phyloP scores from a whole-genome alignment of 257 asterid species.

The Buddleja alternifolia region DNA sequence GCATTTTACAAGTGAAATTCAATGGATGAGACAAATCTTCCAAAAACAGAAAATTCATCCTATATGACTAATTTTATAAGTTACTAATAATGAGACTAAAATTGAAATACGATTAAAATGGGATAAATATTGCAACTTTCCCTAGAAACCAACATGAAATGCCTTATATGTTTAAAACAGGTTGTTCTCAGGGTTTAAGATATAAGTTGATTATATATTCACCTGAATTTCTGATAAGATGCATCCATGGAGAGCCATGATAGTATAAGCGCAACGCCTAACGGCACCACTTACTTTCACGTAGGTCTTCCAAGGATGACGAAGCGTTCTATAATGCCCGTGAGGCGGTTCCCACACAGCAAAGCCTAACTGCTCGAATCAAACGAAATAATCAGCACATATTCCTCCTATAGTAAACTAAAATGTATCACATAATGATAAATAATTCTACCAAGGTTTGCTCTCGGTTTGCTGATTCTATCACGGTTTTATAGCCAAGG shows the following conservation, averaged over 20 bases:
- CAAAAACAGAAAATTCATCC: no score
- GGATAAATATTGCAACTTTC: no score
- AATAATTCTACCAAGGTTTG: slow-evolving; percentile 50
- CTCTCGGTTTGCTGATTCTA: slow-evolving; percentile 73
- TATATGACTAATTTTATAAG: no score
- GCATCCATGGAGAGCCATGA: slow-evolving; percentile 90
- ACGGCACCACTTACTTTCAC: slow-evolving; percentile 65
- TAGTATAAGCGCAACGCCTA: slow-evolving; percentile 76
- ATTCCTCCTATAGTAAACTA: background rate
- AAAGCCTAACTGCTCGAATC: slow-evolving; percentile 52
- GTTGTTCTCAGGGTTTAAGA: no score
- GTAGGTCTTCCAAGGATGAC: slow-evolving; percentile 64
- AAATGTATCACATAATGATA: slow-evolving; percentile 11
- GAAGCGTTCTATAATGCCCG: slow-evolving; percentile 61
- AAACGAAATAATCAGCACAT: background rate
- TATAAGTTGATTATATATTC: background rate
- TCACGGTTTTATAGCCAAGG: slow-evolving; percentile 67
- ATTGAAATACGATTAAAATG: no score
- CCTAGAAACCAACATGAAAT: no score
- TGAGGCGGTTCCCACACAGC: slow-evolving; percentile 87
- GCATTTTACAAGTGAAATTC: no score
- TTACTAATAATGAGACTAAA: no score
- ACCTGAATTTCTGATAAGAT: slow-evolving; percentile 88
- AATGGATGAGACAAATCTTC: no score
- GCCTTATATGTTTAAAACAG: no score